Conservation (phyloP, 2,329 filamentous ascomycete genomes). For the Torrubiellomyces zombiae region DNA sequence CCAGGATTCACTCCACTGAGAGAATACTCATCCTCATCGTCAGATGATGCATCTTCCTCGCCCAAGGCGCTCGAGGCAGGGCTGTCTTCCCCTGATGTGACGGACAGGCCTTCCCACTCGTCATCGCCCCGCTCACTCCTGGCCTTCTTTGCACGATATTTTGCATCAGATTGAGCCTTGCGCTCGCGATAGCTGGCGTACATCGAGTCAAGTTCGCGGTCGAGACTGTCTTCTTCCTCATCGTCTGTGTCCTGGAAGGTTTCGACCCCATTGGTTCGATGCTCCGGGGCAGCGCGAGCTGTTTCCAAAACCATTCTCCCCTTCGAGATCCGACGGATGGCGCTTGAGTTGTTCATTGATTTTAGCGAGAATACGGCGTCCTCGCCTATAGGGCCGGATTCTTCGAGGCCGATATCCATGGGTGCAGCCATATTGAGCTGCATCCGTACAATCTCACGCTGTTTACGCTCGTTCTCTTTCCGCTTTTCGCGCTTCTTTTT, state of each 20-base stretch:
- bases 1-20: too few species aligned
- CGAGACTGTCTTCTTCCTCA: slow-evolving; percentile 65
- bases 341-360: slow-evolving; percentile 58
- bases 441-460: slow-evolving; percentile 88
- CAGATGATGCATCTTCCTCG: slow-evolving; percentile 28
- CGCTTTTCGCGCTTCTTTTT: slow-evolving; percentile 72
- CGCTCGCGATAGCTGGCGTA: slow-evolving; percentile 75
- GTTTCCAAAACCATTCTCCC: slow-evolving; percentile 60
- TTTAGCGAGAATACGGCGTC: slow-evolving; percentile 80
- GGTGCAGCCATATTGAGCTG: slow-evolving; percentile 95
- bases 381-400: slow-evolving; percentile 59
- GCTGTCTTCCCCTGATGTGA: slow-evolving; percentile 38
- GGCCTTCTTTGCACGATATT: slow-evolving; percentile 78
- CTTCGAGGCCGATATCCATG: slow-evolving; percentile 89
- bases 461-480: slow-evolving; percentile 83
- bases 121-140: slow-evolving; percentile 68
- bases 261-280: slow-evolving; percentile 38
- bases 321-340: slow-evolving; percentile 41
- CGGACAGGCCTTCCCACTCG: slow-evolving; percentile 83
- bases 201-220: slow-evolving; percentile 71
- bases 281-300: too few species aligned
- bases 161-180: slow-evolving; percentile 65
- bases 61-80: slow-evolving; percentile 38
- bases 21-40: slow-evolving; percentile 15
- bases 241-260: slow-evolving; percentile 45